Evolutionary conservation across 2,329 filamentous ascomycete genomes (phyloP), one percentile per base, ranked within the genome.

Genomic region (Blastomyces silverae): DNA sequence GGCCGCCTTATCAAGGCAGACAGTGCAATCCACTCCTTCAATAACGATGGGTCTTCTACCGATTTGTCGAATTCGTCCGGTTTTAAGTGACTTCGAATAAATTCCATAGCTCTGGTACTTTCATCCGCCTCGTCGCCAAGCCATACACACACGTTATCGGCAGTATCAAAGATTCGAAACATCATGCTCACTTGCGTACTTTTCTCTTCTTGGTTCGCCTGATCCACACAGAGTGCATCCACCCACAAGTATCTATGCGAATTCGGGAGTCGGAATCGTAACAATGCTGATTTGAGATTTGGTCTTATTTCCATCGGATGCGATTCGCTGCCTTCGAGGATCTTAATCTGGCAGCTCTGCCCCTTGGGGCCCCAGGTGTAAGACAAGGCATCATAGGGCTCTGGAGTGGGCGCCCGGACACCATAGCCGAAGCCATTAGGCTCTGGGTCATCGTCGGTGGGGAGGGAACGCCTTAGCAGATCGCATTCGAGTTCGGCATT

Each of bases 131-230:
- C 55, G 13, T 57, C 55, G 2, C 55, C 55, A 2, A 57, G 55
- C 55, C 55, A 57, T n/a, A 57, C 55, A 39, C 55, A 39, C 20
- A 57, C 55, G 22, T n/a, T 57, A 34, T 57, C 31, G 17, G 55
- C 55, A 22, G 55, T 39, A 57, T 39, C 55, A 57, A 57, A 57
- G 31, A 57, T 57, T 17, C 55, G 55, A 31, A 57, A 57, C 55
- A 57, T 57, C 55, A 57, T 57, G 55, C 55, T 57, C 17, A 57
- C 55, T 39, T 39, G 55, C 31, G 31, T 34, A 2, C 55, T 57
- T 39, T 57, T 57, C 31, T 57, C 55, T 17, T 57, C 55, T 39
- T 39, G 55, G 20, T 57, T 37, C 20, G 28, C 55, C 31, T 57
- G 55, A 22, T 57, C 55, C 3, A 57, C 55, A 39, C 31, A 57